Base-by-base conservation (phyloP, 139 green algal species). In the Diplosphaera chodatii region DNA sequence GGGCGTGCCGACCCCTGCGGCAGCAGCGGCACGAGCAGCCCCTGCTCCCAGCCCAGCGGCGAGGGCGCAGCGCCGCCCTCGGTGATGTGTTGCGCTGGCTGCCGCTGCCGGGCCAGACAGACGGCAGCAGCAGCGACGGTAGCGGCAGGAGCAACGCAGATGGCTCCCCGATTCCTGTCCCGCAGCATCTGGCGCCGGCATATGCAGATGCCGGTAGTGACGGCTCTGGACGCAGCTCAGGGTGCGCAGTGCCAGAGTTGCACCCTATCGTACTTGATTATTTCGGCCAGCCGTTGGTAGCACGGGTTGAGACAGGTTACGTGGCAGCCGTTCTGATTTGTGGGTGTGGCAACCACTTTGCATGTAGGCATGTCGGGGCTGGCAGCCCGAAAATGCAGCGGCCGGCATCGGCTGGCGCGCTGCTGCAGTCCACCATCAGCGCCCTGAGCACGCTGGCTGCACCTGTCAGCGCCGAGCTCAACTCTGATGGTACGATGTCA, bases 361-460 rank as follows among this genome's bases (percentile, higher is more conserved):
- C 3, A 4, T 5, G 13, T 18, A 59, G 48, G 48, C 25, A 59
- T 18, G 48, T 18, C 3, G 48, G 48, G 48, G 48, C 48, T 5
- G 48, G 48, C 48, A 25, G 8, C 10, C 48, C 48, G 48, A 10
- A 23, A 18, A 23, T 25, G 48, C 48, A 59, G 48, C 48, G 48
- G 3, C 48, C 13, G 13, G 62, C 62, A 4, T 13, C 62, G 15
- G 62, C 62, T 20, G 28, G 62, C 6, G 62, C 28, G 62, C 62
- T 32, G 62, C 28, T 34, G 31, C 28, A 29, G 64, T 34, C 64
- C 22, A 23, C 62, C 13, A 23, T 59, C 48, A 59, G 18, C 48
- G 18, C 48, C 13, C 48, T 82, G 13, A 74, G 76, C 59, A 69
- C 76, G 8, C 31, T 85, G 37, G 70, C 48, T 3, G 48, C 18